These are phyloP conservation scores for Zygosaccharomyces bailii DNA, from an alignment of 805 yeast genomes.

Conservation along the genomic window DNA sequence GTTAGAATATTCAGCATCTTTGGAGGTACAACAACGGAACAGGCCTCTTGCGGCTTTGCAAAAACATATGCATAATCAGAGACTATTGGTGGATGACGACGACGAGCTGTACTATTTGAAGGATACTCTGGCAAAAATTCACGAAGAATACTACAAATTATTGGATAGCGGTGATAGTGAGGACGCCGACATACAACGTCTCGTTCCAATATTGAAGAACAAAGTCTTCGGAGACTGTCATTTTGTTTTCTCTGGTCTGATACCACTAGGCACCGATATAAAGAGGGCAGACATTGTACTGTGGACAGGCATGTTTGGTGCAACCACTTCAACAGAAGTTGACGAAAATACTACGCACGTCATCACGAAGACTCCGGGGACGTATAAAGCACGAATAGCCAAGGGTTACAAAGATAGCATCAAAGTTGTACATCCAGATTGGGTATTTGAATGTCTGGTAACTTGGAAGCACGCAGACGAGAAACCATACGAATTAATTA, in stretches of 20 bases:
- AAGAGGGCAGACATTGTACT: slow-evolving; percentile 81
- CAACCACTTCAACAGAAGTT: slow-evolving; percentile 69
- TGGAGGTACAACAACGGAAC: slow-evolving; percentile 77
- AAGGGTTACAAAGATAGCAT: slow-evolving; percentile 56
- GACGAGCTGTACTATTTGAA: slow-evolving; percentile 65
- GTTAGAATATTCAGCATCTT: slow-evolving; percentile 59
- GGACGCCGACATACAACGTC: slow-evolving; percentile 62
- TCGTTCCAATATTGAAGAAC: slow-evolving; percentile 71
- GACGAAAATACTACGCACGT: slow-evolving; percentile 80
- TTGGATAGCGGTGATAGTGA: slow-evolving; percentile 47
- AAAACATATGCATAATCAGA: slow-evolving; percentile 54
- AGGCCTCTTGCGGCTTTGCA: slow-evolving; percentile 84
- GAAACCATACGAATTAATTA: slow-evolving; percentile 50
- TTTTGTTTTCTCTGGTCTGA: slow-evolving; percentile 81
- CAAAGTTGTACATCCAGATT: slow-evolving; percentile 83
- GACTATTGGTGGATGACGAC: slow-evolving; percentile 71
- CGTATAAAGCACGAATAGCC: slow-evolving; percentile 82
- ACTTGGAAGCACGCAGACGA: slow-evolving; percentile 72
- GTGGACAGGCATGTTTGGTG: slow-evolving; percentile 93
- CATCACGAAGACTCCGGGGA: slow-evolving; percentile 73
- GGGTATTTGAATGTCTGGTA: slow-evolving; percentile 85
- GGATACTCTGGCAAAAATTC: slow-evolving; percentile 60
- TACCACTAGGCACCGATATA: slow-evolving; percentile 74
- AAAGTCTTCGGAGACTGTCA: slow-evolving; percentile 64
- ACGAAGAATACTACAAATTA: slow-evolving; percentile 58